Evolutionary conservation across 2,329 filamentous ascomycete species (phyloP), one percentile per base, ranked within the genome.

Genomic region (Microcyclospora tardicrescens): DNA sequence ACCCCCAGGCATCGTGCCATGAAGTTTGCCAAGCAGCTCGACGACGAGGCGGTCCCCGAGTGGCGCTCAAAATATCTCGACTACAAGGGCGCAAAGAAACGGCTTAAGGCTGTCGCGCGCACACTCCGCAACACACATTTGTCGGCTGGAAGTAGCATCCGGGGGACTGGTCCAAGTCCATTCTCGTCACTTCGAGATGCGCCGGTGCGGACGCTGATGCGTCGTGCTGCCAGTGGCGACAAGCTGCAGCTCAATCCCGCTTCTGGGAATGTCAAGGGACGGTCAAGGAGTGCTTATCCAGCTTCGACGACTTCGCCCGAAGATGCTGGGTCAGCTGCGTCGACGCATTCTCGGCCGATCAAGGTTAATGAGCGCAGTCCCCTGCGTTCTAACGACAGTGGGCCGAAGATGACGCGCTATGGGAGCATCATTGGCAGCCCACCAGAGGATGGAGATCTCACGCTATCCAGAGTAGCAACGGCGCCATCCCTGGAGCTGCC

Each of bases 61-160:
- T 54, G 51, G 51, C 40, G 41, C 28, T 42, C 37, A 19, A 45
- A 48, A 36, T 54, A 53, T 31, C 33, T 47, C 37, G 43, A 44
- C 51, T 54, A 54, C 49, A 51, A 79, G 73, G 55, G 58, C 35
- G 89, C 86, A 43, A 96, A 96, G 66, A 95, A 95, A 65, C 81
- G 86, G 58, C 72, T 96, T 61, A 96, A 95, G 62, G 78, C 77
- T 40, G 79, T 95, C 37, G 64, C 72, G 16, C 75, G 81, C 44
- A 84, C 85, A 42, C 72, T 91, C 44, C 70, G 73, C 39, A 70
- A 64, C 51, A 62, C 65, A 63, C 75, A 65, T 61, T 75, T 57
- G 66, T 72, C 65, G 1, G 51, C 50, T 13, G 30, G 12, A 28
- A 12, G 15, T 5, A 27, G 30, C 30, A 10, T 15, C 12, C 19